Percentiles rank a stretch among this genome's conserved stretches.
These are phyloP conservation scores for Jimgerdemannia flammicorona DNA, from an alignment of 192 early-diverging fungal species.

Conservation along the genomic window DNA sequence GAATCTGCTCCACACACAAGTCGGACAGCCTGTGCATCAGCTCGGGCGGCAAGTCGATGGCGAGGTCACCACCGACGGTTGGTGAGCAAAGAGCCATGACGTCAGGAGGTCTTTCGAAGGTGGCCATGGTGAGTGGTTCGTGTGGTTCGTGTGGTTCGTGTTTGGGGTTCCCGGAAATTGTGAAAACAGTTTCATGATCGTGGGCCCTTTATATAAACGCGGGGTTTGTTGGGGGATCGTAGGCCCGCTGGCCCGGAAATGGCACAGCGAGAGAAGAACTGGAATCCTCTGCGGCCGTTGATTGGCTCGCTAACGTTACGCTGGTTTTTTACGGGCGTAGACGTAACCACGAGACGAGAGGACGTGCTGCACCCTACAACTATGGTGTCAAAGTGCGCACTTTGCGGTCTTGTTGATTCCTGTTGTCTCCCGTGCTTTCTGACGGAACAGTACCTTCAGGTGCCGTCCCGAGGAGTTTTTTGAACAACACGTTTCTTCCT, in stretches of 20 bases:
- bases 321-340: not conserved
- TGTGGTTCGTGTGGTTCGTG: not conserved
- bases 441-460: too few species aligned
- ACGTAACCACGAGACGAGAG: not conserved
- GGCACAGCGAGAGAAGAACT: not conserved
- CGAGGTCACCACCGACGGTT: not conserved
- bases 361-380: not conserved
- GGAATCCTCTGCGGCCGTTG: not conserved
- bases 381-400: too few species aligned
- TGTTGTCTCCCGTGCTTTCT: too few species aligned
- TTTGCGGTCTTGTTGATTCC: too few species aligned
- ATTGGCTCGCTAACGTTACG: not conserved
- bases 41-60: not conserved
- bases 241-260: not conserved
- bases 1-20: not conserved
- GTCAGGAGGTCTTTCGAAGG: not conserved
- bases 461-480: too few species aligned
- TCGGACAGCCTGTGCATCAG: not conserved
- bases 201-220: not conserved
- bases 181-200: not conserved
- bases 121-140: not conserved
- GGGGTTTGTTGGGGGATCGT: too few species aligned
- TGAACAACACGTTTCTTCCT: too few species aligned
- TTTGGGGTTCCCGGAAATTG: not conserved
- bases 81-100: not conserved